Conservation (phyloP, 2,329 filamentous ascomycete genomes). For the Byssochlamys sp. region DNA sequence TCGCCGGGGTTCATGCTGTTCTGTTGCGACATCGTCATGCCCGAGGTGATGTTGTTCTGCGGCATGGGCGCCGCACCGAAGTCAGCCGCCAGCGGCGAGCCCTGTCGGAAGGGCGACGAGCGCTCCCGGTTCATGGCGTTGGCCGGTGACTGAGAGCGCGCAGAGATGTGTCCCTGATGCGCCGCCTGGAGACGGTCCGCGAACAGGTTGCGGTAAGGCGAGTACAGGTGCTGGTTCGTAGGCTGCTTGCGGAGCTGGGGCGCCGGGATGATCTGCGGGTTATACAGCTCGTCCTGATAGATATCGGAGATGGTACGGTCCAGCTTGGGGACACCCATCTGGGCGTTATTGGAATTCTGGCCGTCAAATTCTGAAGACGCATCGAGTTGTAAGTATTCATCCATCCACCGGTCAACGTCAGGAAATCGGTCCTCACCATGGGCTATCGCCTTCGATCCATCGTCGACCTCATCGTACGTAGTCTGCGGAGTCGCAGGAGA, state of each 20-base stretch:
- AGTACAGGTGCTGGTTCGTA: conserved; percentile 25
- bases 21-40: conserved; percentile 20
- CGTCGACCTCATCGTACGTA: conserved; percentile 45
- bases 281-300: conserved; percentile 76
- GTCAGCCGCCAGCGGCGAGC: conserved; percentile 51
- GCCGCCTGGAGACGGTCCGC: conserved; percentile 69
- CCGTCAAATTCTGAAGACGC: conserved; percentile 46
- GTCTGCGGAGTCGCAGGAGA: conserved; percentile 54
- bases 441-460: conserved; percentile 39
- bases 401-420: conserved; percentile 41
- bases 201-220: conserved; percentile 55
- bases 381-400: conserved; percentile 59
- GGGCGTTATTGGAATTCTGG: conserved; percentile 15
- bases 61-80: conserved; percentile 26
- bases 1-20: conserved; percentile 32
- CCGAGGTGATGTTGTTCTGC: conserved; percentile 34
- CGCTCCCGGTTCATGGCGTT: conserved; percentile 51
- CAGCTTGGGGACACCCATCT: conserved; percentile 54
- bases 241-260: conserved; percentile 29
- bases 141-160: conserved; percentile 49
- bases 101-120: conserved; percentile 69
- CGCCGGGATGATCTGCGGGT: conserved; percentile 34
- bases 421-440: conserved; percentile 45
- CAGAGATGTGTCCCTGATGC: conserved; percentile 61
- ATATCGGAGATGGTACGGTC: conserved; percentile 79